These are phyloP conservation scores for Rosa lucieae DNA, from an alignment of 306 rosid species.

Conservation along the genomic window DNA sequence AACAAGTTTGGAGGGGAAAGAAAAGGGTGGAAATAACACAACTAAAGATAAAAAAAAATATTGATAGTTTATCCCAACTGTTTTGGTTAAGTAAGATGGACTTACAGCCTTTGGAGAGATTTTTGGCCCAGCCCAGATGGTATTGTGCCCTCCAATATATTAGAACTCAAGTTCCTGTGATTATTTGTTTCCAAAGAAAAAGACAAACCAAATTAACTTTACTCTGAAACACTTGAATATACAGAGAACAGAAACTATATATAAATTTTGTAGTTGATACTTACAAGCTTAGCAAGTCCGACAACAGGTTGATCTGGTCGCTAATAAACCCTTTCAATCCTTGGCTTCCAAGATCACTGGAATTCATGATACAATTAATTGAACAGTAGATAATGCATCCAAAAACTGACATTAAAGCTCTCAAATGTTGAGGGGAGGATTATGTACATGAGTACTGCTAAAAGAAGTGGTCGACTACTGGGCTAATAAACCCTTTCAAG, in stretches of 20 bases:
- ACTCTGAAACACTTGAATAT: not conserved
- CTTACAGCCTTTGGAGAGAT: slow-evolving; percentile 74
- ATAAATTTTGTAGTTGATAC: slow-evolving; percentile 48
- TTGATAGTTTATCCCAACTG: not conserved
- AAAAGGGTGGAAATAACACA: slow-evolving; percentile 1
- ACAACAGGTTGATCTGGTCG: slow-evolving; percentile 74
- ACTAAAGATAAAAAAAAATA: not conserved
- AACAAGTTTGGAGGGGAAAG: not conserved
- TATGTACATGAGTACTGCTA: no score
- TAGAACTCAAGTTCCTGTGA: slow-evolving; percentile 82
- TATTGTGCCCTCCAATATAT: slow-evolving; percentile 61
- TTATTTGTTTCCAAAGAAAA: not conserved
- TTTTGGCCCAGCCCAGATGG: slow-evolving; percentile 75
- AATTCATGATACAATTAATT: slow-evolving; percentile 12
- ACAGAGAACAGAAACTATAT: not conserved
- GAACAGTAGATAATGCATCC: not conserved
- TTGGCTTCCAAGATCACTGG: slow-evolving; percentile 93
- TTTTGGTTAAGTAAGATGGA: slow-evolving; percentile 19
- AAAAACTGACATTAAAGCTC: not conserved
- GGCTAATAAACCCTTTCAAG: slow-evolving; percentile 76
- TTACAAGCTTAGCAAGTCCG: slow-evolving; percentile 96
- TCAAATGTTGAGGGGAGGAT: not conserved
- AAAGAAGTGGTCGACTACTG: no score
- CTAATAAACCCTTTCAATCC: slow-evolving; percentile 88
- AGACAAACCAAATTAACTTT: not conserved